These are phyloP conservation scores for Cephaloascus fragrans DNA, from an alignment of 805 yeast species.

Conservation along the genomic window DNA sequence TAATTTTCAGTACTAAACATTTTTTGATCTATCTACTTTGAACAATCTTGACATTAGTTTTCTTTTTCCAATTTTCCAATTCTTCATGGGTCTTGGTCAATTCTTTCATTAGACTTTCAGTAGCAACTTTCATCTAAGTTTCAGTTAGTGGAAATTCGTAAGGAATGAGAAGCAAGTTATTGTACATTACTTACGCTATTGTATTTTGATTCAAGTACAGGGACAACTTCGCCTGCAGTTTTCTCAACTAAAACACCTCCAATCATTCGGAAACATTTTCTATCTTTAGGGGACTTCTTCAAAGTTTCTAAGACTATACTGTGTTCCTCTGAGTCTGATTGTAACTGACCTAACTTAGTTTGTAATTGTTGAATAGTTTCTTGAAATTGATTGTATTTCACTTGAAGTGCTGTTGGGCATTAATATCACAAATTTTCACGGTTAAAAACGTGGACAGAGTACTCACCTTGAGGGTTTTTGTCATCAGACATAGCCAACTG, in stretches of 20 bases:
- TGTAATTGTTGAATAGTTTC: conserved; percentile 34
- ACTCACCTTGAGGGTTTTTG: neutral
- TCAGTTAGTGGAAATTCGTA: neutral
- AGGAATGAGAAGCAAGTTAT: neutral
- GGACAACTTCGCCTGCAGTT: conserved; percentile 66
- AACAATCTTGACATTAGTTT: neutral
- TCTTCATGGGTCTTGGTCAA: conserved; percentile 26
- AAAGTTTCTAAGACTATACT: conserved; percentile 53
- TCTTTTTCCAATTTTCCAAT: conserved; percentile 35
- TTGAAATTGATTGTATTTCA: conserved; percentile 42
- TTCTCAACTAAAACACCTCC: conserved; percentile 88
- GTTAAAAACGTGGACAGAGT: too few species aligned
- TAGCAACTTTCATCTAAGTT: conserved; percentile 21
- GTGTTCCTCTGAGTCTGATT: conserved; percentile 35
- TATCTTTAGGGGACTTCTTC: conserved; percentile 35
- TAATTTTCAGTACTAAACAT: neutral
- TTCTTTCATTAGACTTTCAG: conserved; percentile 27
- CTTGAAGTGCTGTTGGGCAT: conserved; percentile 25
- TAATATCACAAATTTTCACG: too few species aligned
- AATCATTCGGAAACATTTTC: conserved; percentile 87
- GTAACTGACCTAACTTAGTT: conserved; percentile 36
- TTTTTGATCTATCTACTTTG: neutral
- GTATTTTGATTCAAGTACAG: conserved; percentile 47
- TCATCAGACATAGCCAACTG: too few species aligned
- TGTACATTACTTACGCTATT: conserved; percentile 25